Percentiles rank a stretch among this genome's conserved stretches.
Evolutionary conservation across 202 grass and related monocot genomes (phyloP).

Genomic region (Carex arenaria): DNA sequence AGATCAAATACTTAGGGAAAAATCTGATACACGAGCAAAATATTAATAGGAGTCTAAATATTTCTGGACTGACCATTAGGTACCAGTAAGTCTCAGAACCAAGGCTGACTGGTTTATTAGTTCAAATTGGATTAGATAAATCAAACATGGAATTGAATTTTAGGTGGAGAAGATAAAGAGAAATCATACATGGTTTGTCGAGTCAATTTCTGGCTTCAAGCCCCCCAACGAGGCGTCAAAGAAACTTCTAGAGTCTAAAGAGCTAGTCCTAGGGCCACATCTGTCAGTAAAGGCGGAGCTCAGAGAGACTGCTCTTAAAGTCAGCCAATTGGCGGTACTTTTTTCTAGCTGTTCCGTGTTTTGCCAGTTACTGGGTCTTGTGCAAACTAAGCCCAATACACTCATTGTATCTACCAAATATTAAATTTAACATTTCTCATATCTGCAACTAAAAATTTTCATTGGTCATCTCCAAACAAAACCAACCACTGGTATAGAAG

Average conservation of each 20-base stretch:
- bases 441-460: not conserved
- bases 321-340: conserved; percentile 65
- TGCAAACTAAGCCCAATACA: not conserved
- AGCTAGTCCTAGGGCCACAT: conserved; percentile 43
- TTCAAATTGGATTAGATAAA: conserved; percentile 7
- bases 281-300: conserved; percentile 46
- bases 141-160: not conserved
- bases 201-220: conserved; percentile 54
- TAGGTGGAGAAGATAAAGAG: conserved; percentile 58
- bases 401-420: not conserved
- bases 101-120: not conserved
- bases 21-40: not conserved
- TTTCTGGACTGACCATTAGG: not conserved
- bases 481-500: not conserved
- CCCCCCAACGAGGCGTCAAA: conserved; percentile 55
- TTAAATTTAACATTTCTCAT: not conserved
- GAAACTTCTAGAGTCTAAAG: conserved; percentile 39
- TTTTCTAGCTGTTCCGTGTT: not conserved
- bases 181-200: conserved; percentile 61
- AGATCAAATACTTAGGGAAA: not conserved
- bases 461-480: not conserved
- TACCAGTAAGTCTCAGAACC: not conserved
- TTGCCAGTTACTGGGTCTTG: not conserved
- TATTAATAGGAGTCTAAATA: not conserved
- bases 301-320: conserved; percentile 52